Evolutionary conservation across 768 basidiomycete genomes (phyloP).

Genomic region (Hypholoma fasciculare): DNA sequence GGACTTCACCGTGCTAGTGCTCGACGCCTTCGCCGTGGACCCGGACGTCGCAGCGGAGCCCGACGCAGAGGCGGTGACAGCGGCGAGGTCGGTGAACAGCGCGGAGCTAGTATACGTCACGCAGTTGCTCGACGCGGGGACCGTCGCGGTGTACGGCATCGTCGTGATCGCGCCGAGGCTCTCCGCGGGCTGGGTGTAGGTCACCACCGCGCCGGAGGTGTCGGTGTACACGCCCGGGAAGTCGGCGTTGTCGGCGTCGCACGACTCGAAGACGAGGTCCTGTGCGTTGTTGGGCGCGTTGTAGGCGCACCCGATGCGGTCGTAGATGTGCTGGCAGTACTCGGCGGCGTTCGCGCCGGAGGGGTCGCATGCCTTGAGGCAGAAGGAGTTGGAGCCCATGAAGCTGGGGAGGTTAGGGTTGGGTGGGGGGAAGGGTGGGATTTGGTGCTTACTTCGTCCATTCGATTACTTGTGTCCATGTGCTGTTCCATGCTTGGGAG

Average conservation of each 20-base stretch:
- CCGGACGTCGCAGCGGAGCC: neutral
- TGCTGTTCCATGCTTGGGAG: slow-evolving; percentile 45
- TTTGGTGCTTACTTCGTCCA: slow-evolving; percentile 59
- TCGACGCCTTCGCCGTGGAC: neutral
- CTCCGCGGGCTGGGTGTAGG: slow-evolving; percentile 47
- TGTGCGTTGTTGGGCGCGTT: slow-evolving; percentile 68
- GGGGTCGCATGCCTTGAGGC: slow-evolving; percentile 69
- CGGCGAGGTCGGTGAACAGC: slow-evolving; percentile 28
- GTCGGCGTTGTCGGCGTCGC: slow-evolving; percentile 62
- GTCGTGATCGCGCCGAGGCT: slow-evolving; percentile 38
- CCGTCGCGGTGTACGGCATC: slow-evolving; percentile 40
- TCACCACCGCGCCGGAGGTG: slow-evolving; percentile 22
- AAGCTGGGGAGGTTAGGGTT: slow-evolving; percentile 40
- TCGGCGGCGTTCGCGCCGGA: slow-evolving; percentile 41
- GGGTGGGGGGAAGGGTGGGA: neutral
- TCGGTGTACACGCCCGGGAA: slow-evolving; percentile 49
- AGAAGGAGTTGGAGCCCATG: slow-evolving; percentile 59
- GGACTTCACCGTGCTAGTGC: neutral
- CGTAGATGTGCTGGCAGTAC: slow-evolving; percentile 55
- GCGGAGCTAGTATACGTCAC: slow-evolving; percentile 25
- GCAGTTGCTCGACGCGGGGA: slow-evolving; percentile 43
- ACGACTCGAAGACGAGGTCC: slow-evolving; percentile 58
- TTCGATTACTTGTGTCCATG: slow-evolving; percentile 56
- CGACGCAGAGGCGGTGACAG: slow-evolving; percentile 5
- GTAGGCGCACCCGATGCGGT: slow-evolving; percentile 71